Evolutionary conservation across 495 filamentous ascomycete genomes (phyloP).

Genomic region (Aspergillus taichungensis): DNA sequence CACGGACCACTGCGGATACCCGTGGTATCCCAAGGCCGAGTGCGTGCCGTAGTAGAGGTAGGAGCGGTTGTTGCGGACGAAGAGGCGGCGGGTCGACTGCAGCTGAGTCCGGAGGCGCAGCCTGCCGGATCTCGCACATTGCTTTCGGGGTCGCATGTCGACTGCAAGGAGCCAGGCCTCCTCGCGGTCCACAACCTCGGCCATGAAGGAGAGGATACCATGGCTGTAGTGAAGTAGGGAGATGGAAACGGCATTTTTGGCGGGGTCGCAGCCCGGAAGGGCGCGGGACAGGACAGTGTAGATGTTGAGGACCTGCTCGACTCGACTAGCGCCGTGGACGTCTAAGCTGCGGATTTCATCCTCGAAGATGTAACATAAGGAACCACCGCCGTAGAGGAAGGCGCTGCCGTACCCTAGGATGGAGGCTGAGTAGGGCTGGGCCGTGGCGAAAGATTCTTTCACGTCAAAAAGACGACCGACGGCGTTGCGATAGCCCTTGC

Average conservation of each 20-base stretch:
- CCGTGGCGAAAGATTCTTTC: constrained; percentile 51
- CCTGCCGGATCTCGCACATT: constrained; percentile 16
- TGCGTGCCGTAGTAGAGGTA: constrained; percentile 64
- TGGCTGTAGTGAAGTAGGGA: constrained; percentile 53
- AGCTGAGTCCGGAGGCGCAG: constrained; percentile 35
- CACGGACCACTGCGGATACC: constrained; percentile 53
- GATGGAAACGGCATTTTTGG: constrained; percentile 38
- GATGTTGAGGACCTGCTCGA: constrained; percentile 53
- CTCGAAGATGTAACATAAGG: constrained; percentile 51
- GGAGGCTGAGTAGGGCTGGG: constrained; percentile 51
- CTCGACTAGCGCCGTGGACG: constrained; percentile 39
- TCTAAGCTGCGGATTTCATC: constrained; percentile 56
- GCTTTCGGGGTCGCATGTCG: constrained; percentile 28
- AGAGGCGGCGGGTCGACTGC: constrained; percentile 44
- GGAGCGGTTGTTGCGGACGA: constrained; percentile 57
- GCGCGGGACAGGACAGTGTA: constrained; percentile 33
- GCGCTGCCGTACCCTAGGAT: constrained; percentile 50
- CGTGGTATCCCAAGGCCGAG: constrained; percentile 39
- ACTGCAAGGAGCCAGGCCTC: constrained; percentile 52
- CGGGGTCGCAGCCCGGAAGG: constrained; percentile 14
- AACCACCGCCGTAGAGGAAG: constrained; percentile 56
- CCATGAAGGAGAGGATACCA: constrained; percentile 49
- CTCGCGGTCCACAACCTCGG: constrained; percentile 22
- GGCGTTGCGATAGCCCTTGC: constrained; percentile 44
- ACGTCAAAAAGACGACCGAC: constrained; percentile 53